Evolutionary conservation across 176 grass and related monocot genomes (phyloP).

Genomic region (maize (Zea mays)): DNA sequence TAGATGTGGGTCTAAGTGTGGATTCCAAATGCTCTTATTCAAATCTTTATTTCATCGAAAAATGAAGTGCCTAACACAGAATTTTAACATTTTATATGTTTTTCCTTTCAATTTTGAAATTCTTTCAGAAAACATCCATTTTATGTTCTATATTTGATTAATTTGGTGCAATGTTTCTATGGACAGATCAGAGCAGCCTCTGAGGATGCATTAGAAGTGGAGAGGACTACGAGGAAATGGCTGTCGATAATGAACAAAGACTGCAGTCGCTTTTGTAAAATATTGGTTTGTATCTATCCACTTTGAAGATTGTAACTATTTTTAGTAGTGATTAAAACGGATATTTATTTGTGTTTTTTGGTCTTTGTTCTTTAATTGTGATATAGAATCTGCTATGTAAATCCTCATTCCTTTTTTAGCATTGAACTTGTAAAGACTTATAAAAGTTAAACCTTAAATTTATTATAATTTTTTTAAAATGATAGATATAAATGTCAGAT

Average conservation of each 20-base stretch:
- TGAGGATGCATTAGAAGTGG: slow-evolving; percentile 69
- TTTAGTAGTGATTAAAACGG: not conserved
- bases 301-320: slow-evolving; percentile 17
- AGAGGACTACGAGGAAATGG: slow-evolving; percentile 80
- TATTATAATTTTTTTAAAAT: not conserved
- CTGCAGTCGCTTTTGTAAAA: slow-evolving; percentile 98
- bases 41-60: slow-evolving; percentile 1
- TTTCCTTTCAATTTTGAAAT: not conserved
- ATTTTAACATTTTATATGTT: not conserved
- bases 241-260: slow-evolving; percentile 85
- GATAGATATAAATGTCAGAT: too few species aligned
- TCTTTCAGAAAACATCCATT: not conserved
- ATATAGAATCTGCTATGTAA: too few species aligned
- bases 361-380: too few species aligned
- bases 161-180: slow-evolving; percentile 29
- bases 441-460: not conserved
- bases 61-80: not conserved
- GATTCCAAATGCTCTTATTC: slow-evolving; percentile 25
- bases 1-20: not conserved
- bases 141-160: slow-evolving; percentile 31
- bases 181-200: slow-evolving; percentile 68
- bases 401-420: too few species aligned
- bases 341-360: too few species aligned
- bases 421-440: too few species aligned
- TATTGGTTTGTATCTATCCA: slow-evolving; percentile 63